Percentiles rank a stretch among this genome's conserved stretches.
These are phyloP conservation scores for Sherardia arvensis DNA, from an alignment of 257 asterid genomes.

Conservation along the genomic window DNA sequence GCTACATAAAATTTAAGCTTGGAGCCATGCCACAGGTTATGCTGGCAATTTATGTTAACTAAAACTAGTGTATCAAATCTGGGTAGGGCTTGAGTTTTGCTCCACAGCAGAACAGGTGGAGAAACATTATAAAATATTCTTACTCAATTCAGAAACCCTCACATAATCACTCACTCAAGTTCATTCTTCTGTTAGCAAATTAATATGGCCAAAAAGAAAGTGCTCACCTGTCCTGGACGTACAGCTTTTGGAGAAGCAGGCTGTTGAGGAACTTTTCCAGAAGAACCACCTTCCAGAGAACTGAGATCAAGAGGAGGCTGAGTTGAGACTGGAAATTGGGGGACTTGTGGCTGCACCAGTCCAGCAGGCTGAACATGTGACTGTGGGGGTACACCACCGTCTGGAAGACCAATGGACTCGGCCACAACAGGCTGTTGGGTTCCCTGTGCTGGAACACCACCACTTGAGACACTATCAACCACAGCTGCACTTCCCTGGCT, in stretches of 20 bases:
- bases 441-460: conserved; percentile 71
- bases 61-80: background rate
- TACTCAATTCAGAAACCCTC: background rate
- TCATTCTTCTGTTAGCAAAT: background rate
- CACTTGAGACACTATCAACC: conserved; percentile 56
- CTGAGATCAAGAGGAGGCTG: conserved; percentile 98
- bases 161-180: background rate
- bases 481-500: conserved; percentile 41
- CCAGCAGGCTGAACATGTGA: conserved; percentile 36
- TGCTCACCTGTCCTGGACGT: conserved; percentile 91
- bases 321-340: conserved; percentile 38
- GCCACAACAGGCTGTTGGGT: conserved; percentile 49
- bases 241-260: conserved; percentile 84
- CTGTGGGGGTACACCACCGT: conserved; percentile 80
- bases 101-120: background rate
- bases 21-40: background rate
- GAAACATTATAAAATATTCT: background rate
- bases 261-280: conserved; percentile 47
- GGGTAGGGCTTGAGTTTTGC: too few relatives aligned
- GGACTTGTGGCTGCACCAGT: conserved; percentile 38
- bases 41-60: background rate
- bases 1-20: background rate
- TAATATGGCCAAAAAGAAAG: conserved; percentile 10
- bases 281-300: conserved; percentile 58
- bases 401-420: conserved; percentile 72